Evolutionary conservation across 2,329 filamentous ascomycete genomes (phyloP), one percentile per base, ranked within the genome.

Genomic region (Shiraia bambusicola): DNA sequence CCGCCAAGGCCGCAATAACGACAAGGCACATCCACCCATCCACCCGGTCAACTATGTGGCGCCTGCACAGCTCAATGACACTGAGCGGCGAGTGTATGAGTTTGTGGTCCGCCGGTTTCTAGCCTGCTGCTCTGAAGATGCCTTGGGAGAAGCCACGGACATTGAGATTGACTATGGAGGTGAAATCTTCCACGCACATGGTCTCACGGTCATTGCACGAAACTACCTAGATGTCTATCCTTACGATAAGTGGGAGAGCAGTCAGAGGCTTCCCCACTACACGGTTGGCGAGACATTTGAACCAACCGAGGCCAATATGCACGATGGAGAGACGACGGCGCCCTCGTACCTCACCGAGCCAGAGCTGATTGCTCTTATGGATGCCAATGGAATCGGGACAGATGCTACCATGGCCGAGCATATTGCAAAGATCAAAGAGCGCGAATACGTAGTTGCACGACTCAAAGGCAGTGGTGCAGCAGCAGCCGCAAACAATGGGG

Each of bases 381-480:
- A 98, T 71, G 91, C 89, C 31, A 98, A 98, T 64, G 93, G 93
- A 2, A 98, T 98, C 51, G 93, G 93, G 10, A 98, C 93, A 8
- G 93, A 98, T 72, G 93, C 93, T 6, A 98, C 93, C 1, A 98
- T 98, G 93, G 93, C 93, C 0, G 93, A 98, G 59, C 93, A 98
- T 64, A 98, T 98, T 59, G 83, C 88, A 45, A 98, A 92, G 69
- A 95, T 98, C 58, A 90, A 97, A 68, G 82, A 91, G 44, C 78
- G 93, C 45, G 79, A 91, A 56, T 98, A 98, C 61, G 92, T 90
- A 35, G 81, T 83, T 42, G 84, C 86, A 63, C 63, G 81, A 71
- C 63, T 76, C 61, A 77, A 70, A 47, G 67, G 61, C 13, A 57
- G 65, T 29, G 65, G 61, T 22, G 58, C 55, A 36, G 63, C 49